Evolutionary conservation across 164 flowering plant species (phyloP), one percentile per base, ranked within the genome.

Genomic region (Hamamelis virginiana): DNA sequence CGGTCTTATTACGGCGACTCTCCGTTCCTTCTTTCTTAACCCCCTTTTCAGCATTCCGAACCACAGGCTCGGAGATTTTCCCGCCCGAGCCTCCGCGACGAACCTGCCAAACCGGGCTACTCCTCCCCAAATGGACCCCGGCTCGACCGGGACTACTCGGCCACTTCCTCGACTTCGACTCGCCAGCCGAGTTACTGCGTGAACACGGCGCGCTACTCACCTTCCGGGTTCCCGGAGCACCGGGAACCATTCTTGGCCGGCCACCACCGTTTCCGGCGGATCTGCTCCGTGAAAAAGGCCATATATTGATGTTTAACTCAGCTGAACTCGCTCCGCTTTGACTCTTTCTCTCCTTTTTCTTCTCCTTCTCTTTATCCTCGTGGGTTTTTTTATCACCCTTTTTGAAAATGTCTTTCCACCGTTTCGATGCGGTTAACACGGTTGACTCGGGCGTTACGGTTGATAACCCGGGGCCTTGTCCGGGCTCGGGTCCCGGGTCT

Each of bases 131-230:
- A 73, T 89, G 96, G 52, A 94, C 86, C 25, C 97, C 97, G 68
- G 77, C 65, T 27, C 96, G 82, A 53, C 87, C 81, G 10, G 98
- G 97, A 62, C 95, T 92, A 59, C 80, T 81, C 0, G 96, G 95
- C 95, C 87, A 85, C 66, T 84, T 89, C 74, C 81, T 81, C 0
- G 86, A 81, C 78, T 88, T 91, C 19, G 96, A 89, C 69, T 94
- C 98, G 0, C 97, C 94, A 0, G 83, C 78, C 0, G 98, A 94
- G 82, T 94, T 94, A 67, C 97, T 92, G 72, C 97, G 72, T 16
- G 98, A 94, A 64, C 98, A 94, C 8, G 98, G 98, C 33, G 98
- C 98, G 74, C 97, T 92, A 69, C 91, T 87, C 47, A 79, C 89
- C 75, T 92, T 94, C 83, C 97, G 83, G 53, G 75, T 66, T 5